Percentiles rank a stretch among this genome's conserved stretches.
phyloP scores from a whole-genome alignment of 83 land plant species.

The Isoetes engelmannii region DNA sequence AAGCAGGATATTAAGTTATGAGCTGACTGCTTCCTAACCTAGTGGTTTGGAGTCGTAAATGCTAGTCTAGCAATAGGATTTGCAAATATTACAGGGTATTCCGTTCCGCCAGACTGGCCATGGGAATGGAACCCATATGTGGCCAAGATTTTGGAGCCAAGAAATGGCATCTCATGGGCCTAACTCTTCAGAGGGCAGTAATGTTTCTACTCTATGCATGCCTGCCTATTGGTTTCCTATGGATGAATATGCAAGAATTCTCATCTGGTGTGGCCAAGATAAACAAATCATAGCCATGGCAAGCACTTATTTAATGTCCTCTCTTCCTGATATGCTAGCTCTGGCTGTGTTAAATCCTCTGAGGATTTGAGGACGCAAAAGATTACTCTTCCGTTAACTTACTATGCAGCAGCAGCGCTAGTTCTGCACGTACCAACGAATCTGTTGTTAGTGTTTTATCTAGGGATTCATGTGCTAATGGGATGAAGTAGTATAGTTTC shows the following conservation, averaged over 20 bases:
- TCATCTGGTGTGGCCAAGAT: slow-evolving; percentile 35
- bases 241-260: slow-evolving; percentile 45
- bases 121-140: slow-evolving; percentile 11
- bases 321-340: slow-evolving; percentile 43
- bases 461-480: too few species aligned
- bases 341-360: slow-evolving; percentile 40
- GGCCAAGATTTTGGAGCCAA: slow-evolving; percentile 7
- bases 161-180: slow-evolving; percentile 4
- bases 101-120: neutral
- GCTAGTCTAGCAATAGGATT: slow-evolving; percentile 7
- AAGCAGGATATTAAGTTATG: too few species aligned
- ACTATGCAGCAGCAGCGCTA: slow-evolving; percentile 16
- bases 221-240: slow-evolving; percentile 21
- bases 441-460: slow-evolving; percentile 6
- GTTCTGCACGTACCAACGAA: slow-evolving; percentile 22
- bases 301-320: slow-evolving; percentile 25
- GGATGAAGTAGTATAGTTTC: too few species aligned
- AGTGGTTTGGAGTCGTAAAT: too few species aligned
- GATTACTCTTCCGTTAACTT: slow-evolving; percentile 27
- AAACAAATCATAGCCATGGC: slow-evolving; percentile 29
- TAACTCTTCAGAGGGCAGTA: slow-evolving; percentile 4
- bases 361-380: slow-evolving; percentile 43
- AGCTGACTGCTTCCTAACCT: too few species aligned
- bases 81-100: slow-evolving; percentile 8
- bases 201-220: neutral